Percentiles rank a stretch among this genome's conserved stretches.
Conservation (phyloP, 352 stramenopile genomes). For the Globisporangium viniferum region DNA sequence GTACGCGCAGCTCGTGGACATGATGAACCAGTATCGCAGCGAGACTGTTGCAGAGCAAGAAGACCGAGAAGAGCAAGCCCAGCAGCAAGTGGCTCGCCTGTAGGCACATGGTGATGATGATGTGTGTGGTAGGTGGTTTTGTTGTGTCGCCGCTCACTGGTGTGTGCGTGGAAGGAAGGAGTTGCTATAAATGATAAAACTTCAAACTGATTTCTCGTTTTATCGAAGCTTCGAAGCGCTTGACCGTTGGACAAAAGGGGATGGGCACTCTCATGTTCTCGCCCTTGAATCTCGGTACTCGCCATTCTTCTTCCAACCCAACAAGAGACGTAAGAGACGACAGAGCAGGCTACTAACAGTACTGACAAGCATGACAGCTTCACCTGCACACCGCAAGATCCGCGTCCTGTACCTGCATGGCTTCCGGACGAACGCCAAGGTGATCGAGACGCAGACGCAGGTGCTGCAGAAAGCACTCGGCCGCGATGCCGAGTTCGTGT, state of each 20-base stretch:
- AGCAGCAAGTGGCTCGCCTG: not conserved
- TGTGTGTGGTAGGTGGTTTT: too few species aligned
- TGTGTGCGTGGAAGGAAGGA: too few species aligned
- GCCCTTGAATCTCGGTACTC: not conserved
- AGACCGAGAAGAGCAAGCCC: not conserved
- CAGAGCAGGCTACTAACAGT: too few species aligned
- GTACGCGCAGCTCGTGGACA: constrained; percentile 17
- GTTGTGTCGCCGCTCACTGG: too few species aligned
- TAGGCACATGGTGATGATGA: too few species aligned
- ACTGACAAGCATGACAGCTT: not conserved
- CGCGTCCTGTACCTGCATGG: constrained; percentile 74
- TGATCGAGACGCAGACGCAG: constrained; percentile 67
- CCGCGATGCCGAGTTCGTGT: constrained; percentile 61
- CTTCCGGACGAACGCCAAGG: constrained; percentile 62
- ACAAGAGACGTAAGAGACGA: constrained; percentile 1
- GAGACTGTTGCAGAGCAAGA: not conserved
- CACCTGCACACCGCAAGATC: constrained; percentile 20
- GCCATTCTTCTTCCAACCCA: not conserved
- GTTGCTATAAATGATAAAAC: too few species aligned
- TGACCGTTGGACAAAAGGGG: too few species aligned
- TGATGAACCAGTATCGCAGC: constrained; percentile 26
- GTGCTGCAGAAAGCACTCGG: constrained; percentile 56
- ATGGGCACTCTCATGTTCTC: too few species aligned
- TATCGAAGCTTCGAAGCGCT: too few species aligned
- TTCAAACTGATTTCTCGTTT: too few species aligned